phyloP scores from a whole-genome alignment of 331 rosid genomes.

The Pyracantha coccinea region DNA sequence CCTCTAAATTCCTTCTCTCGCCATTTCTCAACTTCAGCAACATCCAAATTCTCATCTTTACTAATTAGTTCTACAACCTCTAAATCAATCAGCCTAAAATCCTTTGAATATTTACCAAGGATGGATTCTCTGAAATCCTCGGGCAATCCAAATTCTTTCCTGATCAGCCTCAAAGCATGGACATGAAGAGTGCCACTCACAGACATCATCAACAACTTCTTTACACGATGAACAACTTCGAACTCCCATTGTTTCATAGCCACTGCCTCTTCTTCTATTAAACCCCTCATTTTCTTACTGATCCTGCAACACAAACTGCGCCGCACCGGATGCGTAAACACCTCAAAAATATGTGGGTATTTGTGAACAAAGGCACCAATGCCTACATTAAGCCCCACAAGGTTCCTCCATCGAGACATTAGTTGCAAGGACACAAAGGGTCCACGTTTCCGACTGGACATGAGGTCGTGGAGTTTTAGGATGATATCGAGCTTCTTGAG shows the following conservation, averaged over 20 bases:
- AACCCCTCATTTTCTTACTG: constrained; percentile 25
- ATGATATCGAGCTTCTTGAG: constrained; percentile 37
- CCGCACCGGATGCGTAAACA: constrained; percentile 41
- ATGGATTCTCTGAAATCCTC: constrained; percentile 67
- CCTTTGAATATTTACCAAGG: constrained; percentile 31
- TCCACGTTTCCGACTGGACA: constrained; percentile 48
- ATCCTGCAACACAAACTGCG: constrained; percentile 56
- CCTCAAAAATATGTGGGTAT: constrained; percentile 57
- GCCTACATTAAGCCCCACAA: constrained; percentile 37
- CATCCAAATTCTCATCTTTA: constrained; percentile 29
- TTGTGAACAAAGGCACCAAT: constrained; percentile 44
- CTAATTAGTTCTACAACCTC: constrained; percentile 57
- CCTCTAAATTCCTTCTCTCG: constrained; percentile 62
- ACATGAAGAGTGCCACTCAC: constrained; percentile 39
- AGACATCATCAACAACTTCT: constrained; percentile 65
- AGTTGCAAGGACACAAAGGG: constrained; percentile 56
- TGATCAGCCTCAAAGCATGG: constrained; percentile 63
- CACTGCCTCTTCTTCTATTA: constrained; percentile 37
- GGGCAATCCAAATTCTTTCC: constrained; percentile 71
- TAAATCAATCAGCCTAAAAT: constrained; percentile 45
- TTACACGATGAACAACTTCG: constrained; percentile 52
- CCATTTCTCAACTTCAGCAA: constrained; percentile 54
- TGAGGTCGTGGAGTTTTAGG: constrained; percentile 34
- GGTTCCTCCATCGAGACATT: constrained; percentile 61
- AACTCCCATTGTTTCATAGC: constrained; percentile 32